Evolutionary conservation across 1,284 basidiomycete species (phyloP), one percentile per base, ranked within the genome.

Genomic region (Pseudomicrostroma phylloplanum): DNA sequence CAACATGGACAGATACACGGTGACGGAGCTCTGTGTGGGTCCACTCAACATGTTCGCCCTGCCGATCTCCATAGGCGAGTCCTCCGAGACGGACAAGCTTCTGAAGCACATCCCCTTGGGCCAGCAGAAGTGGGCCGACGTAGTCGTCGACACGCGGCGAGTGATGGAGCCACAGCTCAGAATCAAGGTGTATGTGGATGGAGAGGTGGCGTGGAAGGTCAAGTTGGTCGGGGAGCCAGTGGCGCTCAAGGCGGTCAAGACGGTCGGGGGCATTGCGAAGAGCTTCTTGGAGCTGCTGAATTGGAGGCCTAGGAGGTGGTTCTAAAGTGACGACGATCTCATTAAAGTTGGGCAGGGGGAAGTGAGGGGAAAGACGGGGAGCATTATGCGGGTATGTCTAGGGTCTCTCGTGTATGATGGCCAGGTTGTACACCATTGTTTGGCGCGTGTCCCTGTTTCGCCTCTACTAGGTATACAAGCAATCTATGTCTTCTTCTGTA

Each of bases 141-240:
- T 91, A 57, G 88, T 89, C 76, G 83, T 91, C 30, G 87, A 91
- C 74, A 89, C 88, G 0, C 82, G 84, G 49, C 82, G 87, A 65
- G 74, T 80, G 2, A 77, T 82, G 43, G 80, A 81, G 46, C 89
- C 89, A 0, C 81, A 80, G 2, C 80, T 89, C 15, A 59, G 61
- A 6, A 66, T 72, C 3, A 60, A 62, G 13, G 71, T 88, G 1
- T 81, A 86, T 68, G 84, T 89, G 62, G 86, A 89, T 68, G 89
- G 89, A 12, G 81, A 83, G 60, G 76, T 82, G 23, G 83, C 82
- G 8, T 90, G 87, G 81, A 81, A 82, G 84, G 72, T 79, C 19
- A 70, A 73, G 15, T 70, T 81, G 6, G 42, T 70, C 0, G 80
- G 79, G 48, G 74, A 73, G 58, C 73, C 72, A 4, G 61, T 80